Evolutionary conservation across 1,139 yeast genomes (phyloP).

Genomic region (Sugiyamaella paludigena): DNA sequence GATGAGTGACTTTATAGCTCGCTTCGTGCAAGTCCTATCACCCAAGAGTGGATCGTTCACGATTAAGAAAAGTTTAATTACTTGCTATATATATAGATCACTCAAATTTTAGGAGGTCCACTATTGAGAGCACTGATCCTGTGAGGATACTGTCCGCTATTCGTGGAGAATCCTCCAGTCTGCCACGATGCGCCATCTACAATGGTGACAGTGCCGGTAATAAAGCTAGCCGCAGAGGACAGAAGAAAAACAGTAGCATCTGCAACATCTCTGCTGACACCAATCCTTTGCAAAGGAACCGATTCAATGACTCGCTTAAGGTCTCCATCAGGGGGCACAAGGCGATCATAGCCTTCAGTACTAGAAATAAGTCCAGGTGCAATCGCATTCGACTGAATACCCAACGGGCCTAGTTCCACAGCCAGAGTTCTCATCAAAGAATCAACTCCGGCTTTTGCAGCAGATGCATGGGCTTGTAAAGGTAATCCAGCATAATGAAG

Average conservation of each 20-base stretch:
- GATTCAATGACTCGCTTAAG: conserved; percentile 35
- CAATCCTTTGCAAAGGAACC: conserved; percentile 77
- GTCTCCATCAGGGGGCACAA: conserved; percentile 46
- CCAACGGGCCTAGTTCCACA: conserved; percentile 85
- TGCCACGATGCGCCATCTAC: conserved; percentile 96
- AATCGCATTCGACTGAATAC: conserved; percentile 73
- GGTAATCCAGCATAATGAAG: conserved; percentile 86
- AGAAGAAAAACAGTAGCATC: conserved; percentile 82
- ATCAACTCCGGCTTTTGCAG: conserved; percentile 93
- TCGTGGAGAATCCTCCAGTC: conserved; percentile 43
- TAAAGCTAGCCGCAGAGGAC: conserved; percentile 74
- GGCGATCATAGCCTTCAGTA: conserved; percentile 75
- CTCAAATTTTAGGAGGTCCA: conserved; percentile 4
- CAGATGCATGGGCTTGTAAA: conserved; percentile 81
- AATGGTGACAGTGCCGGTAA: conserved; percentile 73
- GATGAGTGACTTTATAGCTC: no score
- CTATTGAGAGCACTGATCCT: conserved; percentile 11
- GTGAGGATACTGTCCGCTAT: conserved; percentile 18
- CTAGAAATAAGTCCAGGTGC: conserved; percentile 86
- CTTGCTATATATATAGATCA: no score
- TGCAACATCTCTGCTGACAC: conserved; percentile 77
- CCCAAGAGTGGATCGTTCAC: no score
- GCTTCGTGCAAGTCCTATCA: no score
- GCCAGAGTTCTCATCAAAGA: conserved; percentile 80
- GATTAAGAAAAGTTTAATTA: no score